Conservation (phyloP, 176 grass and related monocot species). For the Oryza australiensis region DNA sequence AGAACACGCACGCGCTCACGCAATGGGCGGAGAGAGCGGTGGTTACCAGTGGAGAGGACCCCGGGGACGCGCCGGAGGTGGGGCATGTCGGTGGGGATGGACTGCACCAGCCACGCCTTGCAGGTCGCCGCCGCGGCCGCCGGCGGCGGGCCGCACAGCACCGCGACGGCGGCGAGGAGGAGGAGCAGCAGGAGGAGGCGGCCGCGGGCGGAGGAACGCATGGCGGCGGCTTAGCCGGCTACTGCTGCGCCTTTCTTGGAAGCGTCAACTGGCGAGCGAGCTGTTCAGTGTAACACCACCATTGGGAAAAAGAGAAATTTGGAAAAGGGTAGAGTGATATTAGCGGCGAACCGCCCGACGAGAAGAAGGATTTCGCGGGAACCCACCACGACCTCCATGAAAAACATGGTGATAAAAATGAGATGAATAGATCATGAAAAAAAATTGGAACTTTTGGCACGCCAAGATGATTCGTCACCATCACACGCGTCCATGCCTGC, state of each 20-base stretch:
- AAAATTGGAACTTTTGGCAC: neutral
- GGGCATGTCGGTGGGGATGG: conserved; percentile 97
- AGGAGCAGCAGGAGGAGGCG: neutral
- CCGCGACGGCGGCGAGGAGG: conserved; percentile 12
- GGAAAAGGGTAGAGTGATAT: neutral
- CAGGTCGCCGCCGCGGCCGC: conserved; percentile 29
- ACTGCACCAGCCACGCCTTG: conserved; percentile 94
- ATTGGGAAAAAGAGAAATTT: no score
- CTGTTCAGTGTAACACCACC: no score
- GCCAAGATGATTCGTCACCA: neutral
- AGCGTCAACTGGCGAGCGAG: neutral
- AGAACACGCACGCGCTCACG: neutral
- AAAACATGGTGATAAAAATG: neutral
- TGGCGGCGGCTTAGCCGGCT: neutral
- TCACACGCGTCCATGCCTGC: neutral
- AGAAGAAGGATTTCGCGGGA: neutral
- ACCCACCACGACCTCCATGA: neutral
- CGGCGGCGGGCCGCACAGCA: neutral
- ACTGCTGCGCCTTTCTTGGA: neutral
- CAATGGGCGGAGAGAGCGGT: neutral
- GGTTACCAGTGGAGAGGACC: conserved; percentile 77
- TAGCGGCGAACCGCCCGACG: neutral
- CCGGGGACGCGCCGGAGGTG: conserved; percentile 71
- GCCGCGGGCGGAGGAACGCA: conserved; percentile 8
- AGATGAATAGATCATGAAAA: neutral